Evolutionary conservation across 139 green algal genomes (phyloP), one percentile per base, ranked within the genome.

Genomic region (Diplosphaera chodatii): DNA sequence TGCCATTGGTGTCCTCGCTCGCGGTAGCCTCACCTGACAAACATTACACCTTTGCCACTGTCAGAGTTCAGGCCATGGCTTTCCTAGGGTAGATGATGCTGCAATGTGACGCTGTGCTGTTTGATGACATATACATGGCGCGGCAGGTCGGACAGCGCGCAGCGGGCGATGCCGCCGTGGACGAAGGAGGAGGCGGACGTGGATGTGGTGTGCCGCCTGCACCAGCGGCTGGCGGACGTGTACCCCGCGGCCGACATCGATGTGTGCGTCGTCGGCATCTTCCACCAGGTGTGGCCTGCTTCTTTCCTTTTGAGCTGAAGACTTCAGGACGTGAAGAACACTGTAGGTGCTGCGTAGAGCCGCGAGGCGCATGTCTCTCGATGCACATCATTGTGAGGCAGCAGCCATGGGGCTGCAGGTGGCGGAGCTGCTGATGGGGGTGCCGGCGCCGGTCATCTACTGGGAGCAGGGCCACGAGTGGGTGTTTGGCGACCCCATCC

Each of bases 391-490:
- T n/a, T n/a, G n/a, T n/a, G n/a, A n/a, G n/a, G n/a, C n/a, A n/a
- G n/a, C n/a, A n/a, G n/a, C n/a, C n/a, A n/a, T n/a, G n/a, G n/a
- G n/a, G n/a, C n/a, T n/a, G 31, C 73, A 91, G 86, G 82, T 91
- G 28, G 78, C 86, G 31, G 86, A 91, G 79, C 81, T 89, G 82
- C 73, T 91, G 55, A 71, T 70, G 28, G 82, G 81, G 25, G 75
- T 86, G 2, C 27, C 72, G 5, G 83, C 80, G 0, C 83, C 86
- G 3, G 66, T 87, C 22, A 34, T 90, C 13, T 91, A 91, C 64
- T 91, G 83, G 75, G 86, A 91, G 76, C 86, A 91, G 70, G 86
- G 86, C 21, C 86, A 91, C 75, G 86, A 91, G 77, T 91, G 80
- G 81, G 69, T 91, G 28, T 91, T 91, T 79, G 86, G 86, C 3